Conservation (phyloP, 495 filamentous ascomycete genomes). For the Mytilinidion resinicola region DNA sequence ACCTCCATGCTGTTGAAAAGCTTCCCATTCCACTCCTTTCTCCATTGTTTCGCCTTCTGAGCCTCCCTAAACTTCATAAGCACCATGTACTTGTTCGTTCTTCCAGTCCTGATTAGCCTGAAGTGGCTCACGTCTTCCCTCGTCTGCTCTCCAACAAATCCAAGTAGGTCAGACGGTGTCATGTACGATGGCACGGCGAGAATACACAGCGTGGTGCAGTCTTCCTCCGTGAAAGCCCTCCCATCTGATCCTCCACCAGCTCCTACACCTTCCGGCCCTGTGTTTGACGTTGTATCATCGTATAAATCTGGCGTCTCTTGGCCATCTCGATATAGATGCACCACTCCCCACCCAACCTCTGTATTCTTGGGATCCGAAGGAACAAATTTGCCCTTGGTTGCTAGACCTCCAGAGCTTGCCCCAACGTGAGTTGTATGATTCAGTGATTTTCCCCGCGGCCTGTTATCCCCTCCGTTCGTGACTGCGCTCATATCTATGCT, state of each 20-base stretch:
- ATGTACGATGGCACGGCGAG: conserved; percentile 92
- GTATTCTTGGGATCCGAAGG: conserved; percentile 68
- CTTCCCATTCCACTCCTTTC: conserved; percentile 86
- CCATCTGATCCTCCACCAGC: conserved; percentile 19
- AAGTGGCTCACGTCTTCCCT: conserved; percentile 88
- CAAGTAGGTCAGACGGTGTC: conserved; percentile 83
- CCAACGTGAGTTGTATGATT: conserved; percentile 24
- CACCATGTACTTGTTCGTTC: conserved; percentile 90
- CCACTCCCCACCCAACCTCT: conserved; percentile 85
- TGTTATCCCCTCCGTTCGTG: conserved; percentile 17
- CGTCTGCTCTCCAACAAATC: conserved; percentile 86
- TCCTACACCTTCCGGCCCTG: conserved; percentile 18
- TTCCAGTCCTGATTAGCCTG: conserved; percentile 84
- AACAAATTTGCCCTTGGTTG: conserved; percentile 72
- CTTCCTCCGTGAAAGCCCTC: conserved; percentile 45
- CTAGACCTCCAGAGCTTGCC: conserved; percentile 45
- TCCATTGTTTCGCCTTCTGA: conserved; percentile 69
- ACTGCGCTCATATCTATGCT: conserved; percentile 49
- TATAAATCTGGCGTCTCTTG: conserved; percentile 60
- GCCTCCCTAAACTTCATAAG: conserved; percentile 88
- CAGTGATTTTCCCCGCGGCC: conserved; percentile 24
- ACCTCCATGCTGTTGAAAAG: conserved; percentile 93
- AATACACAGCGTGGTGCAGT: conserved; percentile 87
- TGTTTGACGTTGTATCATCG: conserved; percentile 33
- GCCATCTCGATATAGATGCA: conserved; percentile 85